Conservation (phyloP, 148 eudicot species). For the Fagopyrum tataricum region DNA sequence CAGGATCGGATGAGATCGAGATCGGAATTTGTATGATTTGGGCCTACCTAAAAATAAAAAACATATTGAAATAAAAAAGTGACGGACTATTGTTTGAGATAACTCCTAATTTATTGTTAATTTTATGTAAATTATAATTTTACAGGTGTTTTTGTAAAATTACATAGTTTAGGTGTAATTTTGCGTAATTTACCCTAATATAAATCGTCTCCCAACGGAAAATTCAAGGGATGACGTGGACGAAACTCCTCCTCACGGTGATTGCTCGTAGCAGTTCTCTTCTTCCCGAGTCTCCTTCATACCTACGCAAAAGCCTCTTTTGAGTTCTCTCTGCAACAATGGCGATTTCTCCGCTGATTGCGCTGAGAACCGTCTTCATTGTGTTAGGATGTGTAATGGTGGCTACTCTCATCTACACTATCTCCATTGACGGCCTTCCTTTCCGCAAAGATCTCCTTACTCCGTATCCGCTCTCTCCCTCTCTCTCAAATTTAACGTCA, state of each 20-base stretch:
- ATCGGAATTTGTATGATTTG: too few relatives aligned
- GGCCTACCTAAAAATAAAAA: too few relatives aligned
- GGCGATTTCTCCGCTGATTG: constrained; percentile 22
- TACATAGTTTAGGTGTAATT: too few relatives aligned
- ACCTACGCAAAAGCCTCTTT: background rate
- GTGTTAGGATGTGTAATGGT: constrained; percentile 42
- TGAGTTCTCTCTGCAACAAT: constrained; percentile 10
- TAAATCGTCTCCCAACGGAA: background rate
- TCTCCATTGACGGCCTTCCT: constrained; percentile 60
- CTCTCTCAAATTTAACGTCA: background rate
- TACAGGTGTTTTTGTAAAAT: too few relatives aligned
- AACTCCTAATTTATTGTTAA: too few relatives aligned
- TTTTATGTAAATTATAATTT: too few relatives aligned
- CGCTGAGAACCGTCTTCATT: constrained; percentile 30
- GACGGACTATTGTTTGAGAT: too few relatives aligned
- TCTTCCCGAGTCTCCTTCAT: background rate
- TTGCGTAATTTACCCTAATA: too few relatives aligned
- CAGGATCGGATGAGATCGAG: too few relatives aligned
- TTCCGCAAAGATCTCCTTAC: constrained; percentile 69
- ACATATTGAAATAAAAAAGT: too few relatives aligned
- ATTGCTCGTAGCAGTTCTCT: background rate
- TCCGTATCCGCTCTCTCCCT: constrained; percentile 42
- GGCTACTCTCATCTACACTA: constrained; percentile 53
- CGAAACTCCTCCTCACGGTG: background rate
- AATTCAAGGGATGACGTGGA: background rate